Evolutionary conservation across 176 grass and related monocot genomes (phyloP).

Genomic region (Triticum monococcum): DNA sequence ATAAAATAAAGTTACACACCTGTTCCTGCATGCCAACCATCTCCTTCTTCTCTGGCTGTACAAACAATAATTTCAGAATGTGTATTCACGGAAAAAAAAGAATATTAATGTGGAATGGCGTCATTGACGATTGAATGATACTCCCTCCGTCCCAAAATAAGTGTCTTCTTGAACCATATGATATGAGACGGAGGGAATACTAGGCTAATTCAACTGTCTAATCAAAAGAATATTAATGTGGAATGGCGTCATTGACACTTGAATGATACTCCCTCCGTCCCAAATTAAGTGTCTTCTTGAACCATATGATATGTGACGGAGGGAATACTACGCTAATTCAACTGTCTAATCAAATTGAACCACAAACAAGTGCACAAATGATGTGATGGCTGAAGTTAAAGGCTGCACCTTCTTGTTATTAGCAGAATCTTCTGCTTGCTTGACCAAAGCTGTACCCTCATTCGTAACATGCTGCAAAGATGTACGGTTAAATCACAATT

Average conservation of each 20-base stretch:
- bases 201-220: background rate
- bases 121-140: background rate
- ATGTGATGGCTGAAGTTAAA: constrained; percentile 25
- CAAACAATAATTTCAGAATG: background rate
- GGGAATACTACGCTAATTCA: background rate
- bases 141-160: no score
- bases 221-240: constrained; percentile 4
- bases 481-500: constrained; percentile 14
- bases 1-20: constrained; percentile 42
- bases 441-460: constrained; percentile 81
- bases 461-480: constrained; percentile 75
- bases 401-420: constrained; percentile 78
- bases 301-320: no score
- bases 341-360: background rate
- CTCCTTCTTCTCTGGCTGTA: constrained; percentile 87
- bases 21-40: constrained; percentile 86
- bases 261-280: background rate
- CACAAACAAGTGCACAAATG: background rate
- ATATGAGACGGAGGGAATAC: background rate
- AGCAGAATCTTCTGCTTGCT: constrained; percentile 97
- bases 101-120: background rate
- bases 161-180: no score
- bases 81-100: background rate
- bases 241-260: background rate
- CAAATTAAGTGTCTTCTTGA: no score